phyloP scores from a whole-genome alignment of 2,329 filamentous ascomycete species.

The Aspergillus vadensis region DNA sequence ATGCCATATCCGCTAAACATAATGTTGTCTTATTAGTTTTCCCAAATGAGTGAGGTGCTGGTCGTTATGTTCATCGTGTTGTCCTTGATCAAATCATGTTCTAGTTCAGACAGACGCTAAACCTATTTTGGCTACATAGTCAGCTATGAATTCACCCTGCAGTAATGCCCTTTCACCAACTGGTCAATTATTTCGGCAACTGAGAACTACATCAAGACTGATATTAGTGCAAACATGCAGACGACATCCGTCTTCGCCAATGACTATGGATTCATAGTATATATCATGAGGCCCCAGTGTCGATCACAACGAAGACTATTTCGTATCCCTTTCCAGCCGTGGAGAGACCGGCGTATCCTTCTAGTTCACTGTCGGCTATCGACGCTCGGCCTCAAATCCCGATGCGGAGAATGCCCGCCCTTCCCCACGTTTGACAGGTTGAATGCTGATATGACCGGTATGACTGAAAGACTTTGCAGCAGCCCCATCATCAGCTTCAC shows the following conservation, averaged over 20 bases:
- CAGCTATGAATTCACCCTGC: not conserved
- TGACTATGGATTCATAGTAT: not conserved
- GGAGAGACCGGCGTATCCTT: not conserved
- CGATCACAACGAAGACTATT: too few relatives aligned
- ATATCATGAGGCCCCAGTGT: not conserved
- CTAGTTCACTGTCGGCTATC: slow-evolving; percentile 10
- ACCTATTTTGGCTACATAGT: not conserved
- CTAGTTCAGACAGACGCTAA: not conserved
- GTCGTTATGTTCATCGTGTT: not conserved
- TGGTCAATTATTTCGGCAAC: not conserved
- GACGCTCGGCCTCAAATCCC: slow-evolving; percentile 16
- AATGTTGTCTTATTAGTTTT: not conserved
- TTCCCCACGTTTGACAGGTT: slow-evolving; percentile 10
- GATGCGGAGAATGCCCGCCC: slow-evolving; percentile 18
- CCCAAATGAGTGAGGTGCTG: not conserved
- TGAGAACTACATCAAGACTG: too few relatives aligned
- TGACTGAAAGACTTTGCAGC: too few relatives aligned
- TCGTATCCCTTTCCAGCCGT: not conserved
- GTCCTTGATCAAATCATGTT: not conserved
- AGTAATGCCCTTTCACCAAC: not conserved
- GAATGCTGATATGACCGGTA: not conserved
- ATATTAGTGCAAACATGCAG: too few relatives aligned
- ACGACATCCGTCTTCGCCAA: too few relatives aligned
- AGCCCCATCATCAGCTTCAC: slow-evolving; percentile 18
- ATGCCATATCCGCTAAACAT: not conserved